phyloP scores from a whole-genome alignment of 371 early-diverging fungal species.

The Nematocida sp. region DNA sequence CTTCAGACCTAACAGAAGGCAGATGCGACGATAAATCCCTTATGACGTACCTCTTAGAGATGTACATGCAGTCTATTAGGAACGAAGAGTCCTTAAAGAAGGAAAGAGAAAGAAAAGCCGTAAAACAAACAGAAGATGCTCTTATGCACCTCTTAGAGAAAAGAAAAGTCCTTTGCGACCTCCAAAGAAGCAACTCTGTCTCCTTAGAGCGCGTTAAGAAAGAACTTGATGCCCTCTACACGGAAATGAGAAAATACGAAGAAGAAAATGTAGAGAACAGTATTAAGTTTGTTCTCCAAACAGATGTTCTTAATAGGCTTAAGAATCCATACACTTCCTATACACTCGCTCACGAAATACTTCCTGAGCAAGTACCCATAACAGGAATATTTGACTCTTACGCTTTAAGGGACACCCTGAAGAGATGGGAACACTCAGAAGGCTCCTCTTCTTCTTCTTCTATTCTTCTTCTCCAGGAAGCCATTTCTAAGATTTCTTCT shows the following conservation, averaged over 20 bases:
- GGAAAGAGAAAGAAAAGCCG: conserved; percentile 3
- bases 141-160: background rate
- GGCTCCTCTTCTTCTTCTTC: background rate
- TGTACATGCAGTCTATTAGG: conserved; percentile 18
- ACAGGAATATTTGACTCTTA: conserved; percentile 23
- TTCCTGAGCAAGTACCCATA: background rate
- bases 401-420: conserved; percentile 9
- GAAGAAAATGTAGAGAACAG: background rate
- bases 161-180: background rate
- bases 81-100: background rate
- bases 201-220: conserved; percentile 30
- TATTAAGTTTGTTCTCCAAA: conserved; percentile 13
- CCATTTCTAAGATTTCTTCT: background rate
- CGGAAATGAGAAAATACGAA: conserved; percentile 6
- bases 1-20: conserved; percentile 8
- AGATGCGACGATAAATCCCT: conserved; percentile 54
- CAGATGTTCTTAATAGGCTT: conserved; percentile 13
- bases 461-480: background rate
- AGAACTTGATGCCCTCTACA: conserved; percentile 31
- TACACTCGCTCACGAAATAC: background rate
- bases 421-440: conserved; percentile 17
- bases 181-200: background rate
- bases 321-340: conserved; percentile 14
- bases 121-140: background rate
- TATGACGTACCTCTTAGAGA: conserved; percentile 37